Evolutionary conservation across 228 moss, liverwort and hornwort genomes (phyloP), one percentile per base, ranked within the genome.

Genomic region (Sphagnum fallax): DNA sequence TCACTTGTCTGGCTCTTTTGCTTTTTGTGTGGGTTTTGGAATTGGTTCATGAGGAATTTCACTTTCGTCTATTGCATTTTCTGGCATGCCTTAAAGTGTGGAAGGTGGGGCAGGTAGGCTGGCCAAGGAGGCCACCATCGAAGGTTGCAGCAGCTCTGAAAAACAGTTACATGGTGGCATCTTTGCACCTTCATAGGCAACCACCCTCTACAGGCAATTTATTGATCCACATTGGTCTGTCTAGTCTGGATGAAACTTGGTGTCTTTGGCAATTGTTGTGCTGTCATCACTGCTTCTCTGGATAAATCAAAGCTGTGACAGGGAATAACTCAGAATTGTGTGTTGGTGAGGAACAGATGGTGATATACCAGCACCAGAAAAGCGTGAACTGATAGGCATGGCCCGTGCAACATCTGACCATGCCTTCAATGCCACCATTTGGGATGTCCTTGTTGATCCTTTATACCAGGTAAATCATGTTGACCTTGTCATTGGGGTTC

Each of bases 101-200:
- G 67, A 61, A 72, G 16, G 52, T 71, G 65, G 59, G 52, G 75
- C 82, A 95, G 95, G 92, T 98, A 74, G 98, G 98, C 64, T 98
- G 98, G 98, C 98, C 98, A 55, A 91, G 94, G 80, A 92, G 98
- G 79, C 94, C 98, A 16, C 94, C 94, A 70, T 86, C 84, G 47
- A 98, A 98, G 77, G 98, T 98, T 49, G 94, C 92, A 70, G 92
- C 98, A 63, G 98, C 98, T 57, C 78, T 98, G 48, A 86, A 89
- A 70, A 98, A 98, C 76, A 98, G 98, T 80, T 98, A 98, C 72
- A 94, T 98, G 98, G 98, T 98, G 69, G 98, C 98, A 14, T 88
- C 94, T 49, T 67, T 98, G 64, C 86, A 90, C 65, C 78, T 98
- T 74, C 83, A 80, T 73, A 85, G 81, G 72, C 68, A 78, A 64